Base-by-base conservation (phyloP, 495 filamentous ascomycete species). In the Immersiella caudata region DNA sequence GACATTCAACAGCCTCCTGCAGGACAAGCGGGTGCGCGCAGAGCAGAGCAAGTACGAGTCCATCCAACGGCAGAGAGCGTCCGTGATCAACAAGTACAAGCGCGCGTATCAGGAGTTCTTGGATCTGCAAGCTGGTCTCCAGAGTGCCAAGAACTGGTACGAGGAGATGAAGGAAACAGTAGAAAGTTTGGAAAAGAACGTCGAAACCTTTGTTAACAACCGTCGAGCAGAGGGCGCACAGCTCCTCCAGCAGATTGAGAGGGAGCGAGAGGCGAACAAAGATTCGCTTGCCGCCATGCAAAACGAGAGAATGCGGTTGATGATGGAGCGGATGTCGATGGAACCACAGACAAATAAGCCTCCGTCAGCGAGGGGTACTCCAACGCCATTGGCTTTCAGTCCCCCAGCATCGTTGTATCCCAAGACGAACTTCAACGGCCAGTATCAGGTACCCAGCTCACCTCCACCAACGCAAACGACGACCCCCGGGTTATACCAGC, bases 301-400 rank as follows among this genome's bases (percentile, higher is more conserved):
- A 74, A 88, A 93, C 55, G 92, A 94, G 74, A 88, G 94, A 67
- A 77, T 99, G 56, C 86, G 90, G 64, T 90, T 91, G 59, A 80
- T 98, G 60, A 98, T 99, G 95, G 95, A 97, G 74, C 90, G 95
- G 64, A 93, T 98, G 82, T 92, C 94, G 16, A 89, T 94, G 76
- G 90, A 93, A 64, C 82, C 68, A 68, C 79, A 66, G 67, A 81
- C 80, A 27, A 72, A 78, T n/a, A 64, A 83, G 76, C 67, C 81
- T 78, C 67, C 87, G 78, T 68, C 78, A 75, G 57, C 74, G 58
- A 70, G 76, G 80, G 87, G 73, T 72, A 82, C 69, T 71, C 87
- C 79, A 20, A 74, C 80, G 16, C 81, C 79, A 22, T 76, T 80
- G 49, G 67, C 69, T 60, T 81, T 79, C 64, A 80, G 70, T 64